Percentiles rank a stretch among this genome's conserved stretches.
Evolutionary conservation across 2,329 filamentous ascomycete species (phyloP).

Genomic region (Ophiocordyceps camponoti-leonardi): DNA sequence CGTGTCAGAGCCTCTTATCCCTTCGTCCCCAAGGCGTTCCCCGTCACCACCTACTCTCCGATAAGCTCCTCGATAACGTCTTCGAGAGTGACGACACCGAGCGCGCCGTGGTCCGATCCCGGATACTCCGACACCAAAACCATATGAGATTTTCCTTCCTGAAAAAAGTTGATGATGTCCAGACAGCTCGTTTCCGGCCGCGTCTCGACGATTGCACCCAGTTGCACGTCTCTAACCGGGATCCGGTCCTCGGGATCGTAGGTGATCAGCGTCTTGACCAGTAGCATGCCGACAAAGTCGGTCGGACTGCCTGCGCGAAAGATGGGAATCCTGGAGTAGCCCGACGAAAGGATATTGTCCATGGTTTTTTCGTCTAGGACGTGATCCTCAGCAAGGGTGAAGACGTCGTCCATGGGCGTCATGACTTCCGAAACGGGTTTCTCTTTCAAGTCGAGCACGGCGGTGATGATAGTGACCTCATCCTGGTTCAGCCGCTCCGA

Average conservation of each 20-base stretch:
- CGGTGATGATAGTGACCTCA: constrained; percentile 96
- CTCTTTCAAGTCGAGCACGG: constrained; percentile 88
- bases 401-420: constrained; percentile 97
- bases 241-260: constrained; percentile 91
- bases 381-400: constrained; percentile 90
- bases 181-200: constrained; percentile 89
- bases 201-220: constrained; percentile 90
- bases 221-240: constrained; percentile 72
- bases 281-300: constrained; percentile 93
- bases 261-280: constrained; percentile 97
- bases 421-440: constrained; percentile 92
- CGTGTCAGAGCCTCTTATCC: constrained; percentile 4
- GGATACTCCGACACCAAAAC: constrained; percentile 82
- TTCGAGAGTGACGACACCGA: constrained; percentile 89
- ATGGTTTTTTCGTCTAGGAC: constrained; percentile 86
- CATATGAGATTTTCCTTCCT: constrained; percentile 98
- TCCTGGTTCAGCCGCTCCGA: constrained; percentile 88
- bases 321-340: constrained; percentile 92
- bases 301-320: constrained; percentile 66
- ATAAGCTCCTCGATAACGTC: constrained; percentile 98
- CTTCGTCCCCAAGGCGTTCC: not conserved
- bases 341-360: constrained; percentile 81
- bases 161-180: constrained; percentile 98
- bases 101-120: constrained; percentile 75
- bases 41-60: constrained; percentile 55